phyloP scores from a whole-genome alignment of 2,329 filamentous ascomycete genomes.

The Drechslerella stenobrocha region DNA sequence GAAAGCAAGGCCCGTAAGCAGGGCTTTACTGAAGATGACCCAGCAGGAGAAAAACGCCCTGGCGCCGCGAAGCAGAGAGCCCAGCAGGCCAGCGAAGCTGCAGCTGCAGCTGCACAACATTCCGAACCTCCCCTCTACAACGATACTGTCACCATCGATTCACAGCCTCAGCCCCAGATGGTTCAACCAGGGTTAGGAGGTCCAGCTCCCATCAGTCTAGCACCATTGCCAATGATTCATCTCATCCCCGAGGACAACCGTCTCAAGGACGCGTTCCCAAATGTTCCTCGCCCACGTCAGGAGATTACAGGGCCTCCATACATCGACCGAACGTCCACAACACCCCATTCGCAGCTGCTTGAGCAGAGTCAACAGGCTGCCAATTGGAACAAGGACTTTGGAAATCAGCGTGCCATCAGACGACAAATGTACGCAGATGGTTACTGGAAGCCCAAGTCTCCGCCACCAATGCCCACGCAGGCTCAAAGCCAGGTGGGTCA shows the following conservation, averaged over 20 bases:
- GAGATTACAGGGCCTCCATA: slow-evolving; percentile 86
- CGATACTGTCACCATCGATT: slow-evolving; percentile 67
- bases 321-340: slow-evolving; percentile 79
- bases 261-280: slow-evolving; percentile 75
- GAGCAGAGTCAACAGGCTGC: slow-evolving; percentile 85
- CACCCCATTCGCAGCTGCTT: slow-evolving; percentile 74
- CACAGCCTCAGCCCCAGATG: slow-evolving; percentile 69
- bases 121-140: slow-evolving; percentile 88
- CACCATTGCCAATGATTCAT: slow-evolving; percentile 82
- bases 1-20: slow-evolving; percentile 96
- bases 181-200: slow-evolving; percentile 74
- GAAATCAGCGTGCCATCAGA: slow-evolving; percentile 76
- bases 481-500: slow-evolving; percentile 19
- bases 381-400: slow-evolving; percentile 85
- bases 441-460: slow-evolving; percentile 70
- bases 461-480: slow-evolving; percentile 26
- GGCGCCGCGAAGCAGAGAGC: slow-evolving; percentile 71
- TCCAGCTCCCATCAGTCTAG: slow-evolving; percentile 65
- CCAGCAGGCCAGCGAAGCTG: slow-evolving; percentile 51
- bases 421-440: slow-evolving; percentile 73
- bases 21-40: slow-evolving; percentile 94
- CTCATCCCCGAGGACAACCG: slow-evolving; percentile 75
- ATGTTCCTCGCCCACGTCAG: slow-evolving; percentile 79
- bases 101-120: slow-evolving; percentile 73
- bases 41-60: slow-evolving; percentile 92